Percentiles rank a stretch among this genome's conserved stretches.
Conservation (phyloP, 2,329 filamentous ascomycete species). For the Aspergillus sp. region DNA sequence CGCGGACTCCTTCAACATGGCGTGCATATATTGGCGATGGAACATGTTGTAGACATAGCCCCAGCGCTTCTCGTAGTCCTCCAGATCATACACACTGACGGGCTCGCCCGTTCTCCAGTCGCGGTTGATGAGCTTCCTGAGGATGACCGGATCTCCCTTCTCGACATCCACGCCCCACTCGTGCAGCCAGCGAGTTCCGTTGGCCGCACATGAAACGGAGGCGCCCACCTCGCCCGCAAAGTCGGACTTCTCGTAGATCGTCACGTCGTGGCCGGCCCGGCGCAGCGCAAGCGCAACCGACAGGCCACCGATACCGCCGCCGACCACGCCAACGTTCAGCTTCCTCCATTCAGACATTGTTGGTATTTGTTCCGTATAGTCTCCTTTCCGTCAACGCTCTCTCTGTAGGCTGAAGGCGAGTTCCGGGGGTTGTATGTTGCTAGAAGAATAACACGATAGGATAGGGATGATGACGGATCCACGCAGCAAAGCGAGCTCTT, state of each 20-base stretch:
- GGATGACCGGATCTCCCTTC: slow-evolving; percentile 56
- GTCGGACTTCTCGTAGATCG: slow-evolving; percentile 57
- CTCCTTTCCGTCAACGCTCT: no score
- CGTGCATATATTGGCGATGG: slow-evolving; percentile 59
- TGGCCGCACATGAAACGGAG: slow-evolving; percentile 59
- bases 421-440: no score
- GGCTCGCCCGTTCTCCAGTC: slow-evolving; percentile 62
- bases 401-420: no score
- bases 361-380: no score
- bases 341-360: slow-evolving; percentile 32
- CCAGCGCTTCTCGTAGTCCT: slow-evolving; percentile 57
- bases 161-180: slow-evolving; percentile 58
- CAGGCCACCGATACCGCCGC: slow-evolving; percentile 47
- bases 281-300: slow-evolving; percentile 43
- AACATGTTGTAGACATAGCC: slow-evolving; percentile 62
- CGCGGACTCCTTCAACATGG: slow-evolving; percentile 55
- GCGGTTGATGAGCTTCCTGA: slow-evolving; percentile 58
- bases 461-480: no score
- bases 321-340: slow-evolving; percentile 40
- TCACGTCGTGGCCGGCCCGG: slow-evolving; percentile 46
- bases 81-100: slow-evolving; percentile 54
- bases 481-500: no score
- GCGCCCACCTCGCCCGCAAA: slow-evolving; percentile 60
- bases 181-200: slow-evolving; percentile 60
- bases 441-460: no score